Percentiles rank a stretch among this genome's conserved stretches.
Conservation (phyloP, 306 rosid genomes). For the Sindora glabra region DNA sequence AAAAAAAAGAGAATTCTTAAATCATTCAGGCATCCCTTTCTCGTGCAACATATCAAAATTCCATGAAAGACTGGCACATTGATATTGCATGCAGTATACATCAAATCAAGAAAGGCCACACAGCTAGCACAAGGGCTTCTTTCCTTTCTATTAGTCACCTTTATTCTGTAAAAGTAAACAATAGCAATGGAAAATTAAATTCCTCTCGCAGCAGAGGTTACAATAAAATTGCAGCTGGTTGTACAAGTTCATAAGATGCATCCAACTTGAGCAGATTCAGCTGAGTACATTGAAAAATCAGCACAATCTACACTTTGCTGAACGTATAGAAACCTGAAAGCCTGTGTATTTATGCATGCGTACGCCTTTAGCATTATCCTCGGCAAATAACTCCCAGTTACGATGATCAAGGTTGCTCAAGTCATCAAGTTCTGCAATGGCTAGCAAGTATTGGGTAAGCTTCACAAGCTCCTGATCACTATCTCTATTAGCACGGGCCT, state of each 20-base stretch:
- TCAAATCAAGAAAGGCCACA: too few species aligned
- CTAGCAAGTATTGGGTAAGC: constrained; percentile 80
- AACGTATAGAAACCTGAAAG: background rate
- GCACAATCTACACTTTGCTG: background rate
- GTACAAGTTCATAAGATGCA: background rate
- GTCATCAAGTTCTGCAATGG: constrained; percentile 89
- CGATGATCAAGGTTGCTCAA: constrained; percentile 66
- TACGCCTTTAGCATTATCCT: constrained; percentile 71
- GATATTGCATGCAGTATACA: too few species aligned
- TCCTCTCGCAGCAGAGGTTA: background rate
- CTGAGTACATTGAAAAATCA: background rate
- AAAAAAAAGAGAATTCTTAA: too few species aligned
- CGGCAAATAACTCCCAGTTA: constrained; percentile 53
- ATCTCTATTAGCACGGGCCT: constrained; percentile 85
- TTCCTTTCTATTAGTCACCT: too few species aligned
- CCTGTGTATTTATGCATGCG: constrained; percentile 36
- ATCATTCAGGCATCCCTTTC: too few species aligned
- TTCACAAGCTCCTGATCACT: constrained; percentile 78
- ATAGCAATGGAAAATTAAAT: constrained; percentile 9
- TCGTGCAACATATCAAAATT: too few species aligned
- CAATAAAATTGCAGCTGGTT: background rate
- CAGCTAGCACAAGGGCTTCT: too few species aligned
- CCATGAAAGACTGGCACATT: too few species aligned
- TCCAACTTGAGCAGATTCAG: constrained; percentile 10
- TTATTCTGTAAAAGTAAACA: too few species aligned